phyloP scores from a whole-genome alignment of 345 rosid genomes.

The Brassica cretica region DNA sequence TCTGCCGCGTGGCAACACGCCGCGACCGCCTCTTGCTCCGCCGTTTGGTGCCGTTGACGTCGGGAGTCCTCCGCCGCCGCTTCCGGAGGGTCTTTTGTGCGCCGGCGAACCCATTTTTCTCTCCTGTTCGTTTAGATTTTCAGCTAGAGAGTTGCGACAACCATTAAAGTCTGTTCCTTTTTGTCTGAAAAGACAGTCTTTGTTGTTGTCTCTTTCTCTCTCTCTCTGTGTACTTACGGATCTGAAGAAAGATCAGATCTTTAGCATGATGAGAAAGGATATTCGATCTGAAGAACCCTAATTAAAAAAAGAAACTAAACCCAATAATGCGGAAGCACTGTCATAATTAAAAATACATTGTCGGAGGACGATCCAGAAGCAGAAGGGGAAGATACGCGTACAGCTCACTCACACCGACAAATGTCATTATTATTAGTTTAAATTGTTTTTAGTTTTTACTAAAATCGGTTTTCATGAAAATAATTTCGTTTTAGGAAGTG shows the following conservation, averaged over 20 bases:
- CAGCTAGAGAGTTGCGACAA: not conserved
- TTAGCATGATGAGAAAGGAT: constrained; percentile 18
- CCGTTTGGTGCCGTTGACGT: not conserved
- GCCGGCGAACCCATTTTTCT: constrained; percentile 1
- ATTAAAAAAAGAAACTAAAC: constrained; percentile 4
- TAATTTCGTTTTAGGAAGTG: not conserved
- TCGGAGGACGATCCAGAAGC: not conserved
- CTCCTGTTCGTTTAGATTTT: not conserved
- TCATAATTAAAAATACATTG: not conserved
- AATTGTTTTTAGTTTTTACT: not conserved
- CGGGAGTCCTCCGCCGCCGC: not conserved
- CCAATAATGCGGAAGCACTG: not conserved
- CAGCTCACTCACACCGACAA: constrained; percentile 1
- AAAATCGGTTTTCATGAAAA: not conserved
- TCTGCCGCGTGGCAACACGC: not conserved
- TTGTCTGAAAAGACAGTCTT: not conserved
- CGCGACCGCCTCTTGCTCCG: not conserved
- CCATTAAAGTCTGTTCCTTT: not conserved
- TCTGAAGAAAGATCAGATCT: not conserved
- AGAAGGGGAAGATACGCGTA: not conserved
- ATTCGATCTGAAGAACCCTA: constrained; percentile 40
- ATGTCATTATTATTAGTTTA: not conserved
- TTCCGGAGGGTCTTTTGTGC: not conserved
- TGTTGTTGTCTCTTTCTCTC: not conserved
- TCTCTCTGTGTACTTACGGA: not conserved